Evolutionary conservation across 495 filamentous ascomycete genomes (phyloP), one percentile per base, ranked within the genome.

Genomic region (Melanomma pulvis-pyrius): DNA sequence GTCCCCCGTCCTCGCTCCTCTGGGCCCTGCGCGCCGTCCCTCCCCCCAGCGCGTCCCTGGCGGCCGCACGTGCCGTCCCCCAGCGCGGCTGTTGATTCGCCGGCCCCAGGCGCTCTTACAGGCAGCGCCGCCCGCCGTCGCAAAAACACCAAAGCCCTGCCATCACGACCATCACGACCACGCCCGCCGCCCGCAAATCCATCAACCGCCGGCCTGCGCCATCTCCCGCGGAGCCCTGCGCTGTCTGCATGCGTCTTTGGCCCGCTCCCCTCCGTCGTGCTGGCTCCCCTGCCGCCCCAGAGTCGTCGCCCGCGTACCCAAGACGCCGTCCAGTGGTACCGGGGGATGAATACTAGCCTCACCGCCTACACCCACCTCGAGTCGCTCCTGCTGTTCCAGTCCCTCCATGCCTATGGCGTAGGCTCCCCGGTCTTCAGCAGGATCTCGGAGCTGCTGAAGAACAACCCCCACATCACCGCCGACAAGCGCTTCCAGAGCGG

Each of bases 331-430:
- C 63, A 64, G 51, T 61, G 63, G 61, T 58, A 32, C 60, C 66
- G 74, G 74, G 66, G 61, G 63, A 67, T 69, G 61, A 68, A 56
- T 72, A 65, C 65, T 61, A 59, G 49, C 77, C 75, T 86, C 75
- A 82, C 83, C 68, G 77, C 83, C 67, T 93, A 92, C 78, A 93
- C 92, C 65, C 88, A 89, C 57, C 89, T 97, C 79, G 93, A 97
- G 82, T 87, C 85, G 34, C 83, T 97, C 21, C 84, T 97, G 60
- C 85, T 98, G 66, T 94, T 97, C 78, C 92, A 96, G 77, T 88
- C 89, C 11, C 85, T 98, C 50, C 83, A 84, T 51, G 76, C 83
- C 41, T 82, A 87, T 74, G 89, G 90, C 71, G 78, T 84, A 61
- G 82, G 87, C 49, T 80, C 84, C 19, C 69, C 84, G 48, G 86